A percentile compares a stretch with the other conserved stretches of the same genome.
Evolutionary conservation across 2,329 filamentous ascomycete species (phyloP).

Genomic region (Rhexocercosporidium sp.): DNA sequence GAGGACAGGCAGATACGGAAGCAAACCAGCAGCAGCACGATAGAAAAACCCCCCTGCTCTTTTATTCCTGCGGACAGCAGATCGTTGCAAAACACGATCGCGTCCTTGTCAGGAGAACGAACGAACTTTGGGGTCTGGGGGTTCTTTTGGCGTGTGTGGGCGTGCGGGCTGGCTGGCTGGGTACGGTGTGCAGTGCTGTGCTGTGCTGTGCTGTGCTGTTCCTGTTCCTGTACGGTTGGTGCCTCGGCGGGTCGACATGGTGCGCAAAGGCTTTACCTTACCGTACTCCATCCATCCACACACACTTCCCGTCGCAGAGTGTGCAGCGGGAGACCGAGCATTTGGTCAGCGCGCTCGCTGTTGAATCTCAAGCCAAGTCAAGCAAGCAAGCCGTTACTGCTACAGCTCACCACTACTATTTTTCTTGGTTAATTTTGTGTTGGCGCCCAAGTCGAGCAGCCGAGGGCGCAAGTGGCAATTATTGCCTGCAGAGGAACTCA

Average conservation of each 20-base stretch:
- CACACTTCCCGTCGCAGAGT: neutral
- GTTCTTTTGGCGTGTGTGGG: neutral
- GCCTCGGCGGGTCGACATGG: neutral
- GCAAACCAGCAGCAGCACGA: neutral
- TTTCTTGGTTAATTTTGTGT: conserved; percentile 19
- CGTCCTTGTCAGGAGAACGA: too few species aligned
- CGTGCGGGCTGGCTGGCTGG: neutral
- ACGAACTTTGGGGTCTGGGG: too few species aligned
- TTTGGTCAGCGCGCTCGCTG: neutral
- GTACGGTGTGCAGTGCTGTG: too few species aligned
- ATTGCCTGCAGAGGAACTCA: conserved; percentile 14
- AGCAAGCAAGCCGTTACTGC: neutral
- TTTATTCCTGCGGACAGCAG: conserved; percentile 2
- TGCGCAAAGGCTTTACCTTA: too few species aligned
- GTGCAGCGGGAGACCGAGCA: neutral
- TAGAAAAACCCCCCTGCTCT: neutral
- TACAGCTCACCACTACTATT: neutral
- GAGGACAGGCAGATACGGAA: neutral
- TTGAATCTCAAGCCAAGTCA: neutral
- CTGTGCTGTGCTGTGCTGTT: neutral
- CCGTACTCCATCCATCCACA: too few species aligned
- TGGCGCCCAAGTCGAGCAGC: conserved; percentile 16
- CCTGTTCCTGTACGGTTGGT: neutral
- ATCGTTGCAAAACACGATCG: conserved; percentile 8
- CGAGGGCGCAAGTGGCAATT: neutral